These are phyloP conservation scores for Parascedosporium putredinis DNA, from an alignment of 2,329 filamentous ascomycete genomes.

Conservation along the genomic window DNA sequence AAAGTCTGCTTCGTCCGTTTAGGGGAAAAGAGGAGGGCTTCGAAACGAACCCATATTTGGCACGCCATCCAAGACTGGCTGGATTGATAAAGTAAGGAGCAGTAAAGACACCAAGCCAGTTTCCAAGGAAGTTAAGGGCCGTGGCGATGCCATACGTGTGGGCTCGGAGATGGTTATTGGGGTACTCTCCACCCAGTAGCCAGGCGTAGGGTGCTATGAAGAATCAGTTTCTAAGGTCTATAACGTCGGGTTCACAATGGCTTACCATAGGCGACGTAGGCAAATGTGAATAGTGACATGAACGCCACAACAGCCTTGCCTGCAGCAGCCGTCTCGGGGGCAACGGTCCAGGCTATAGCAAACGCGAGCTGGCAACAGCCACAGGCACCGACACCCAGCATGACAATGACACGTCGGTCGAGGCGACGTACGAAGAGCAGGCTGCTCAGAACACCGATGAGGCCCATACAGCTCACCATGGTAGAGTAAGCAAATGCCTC, in stretches of 20 bases:
- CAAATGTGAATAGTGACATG: slow-evolving; percentile 22
- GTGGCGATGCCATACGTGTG: slow-evolving; percentile 27
- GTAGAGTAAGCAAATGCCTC: slow-evolving; percentile 23
- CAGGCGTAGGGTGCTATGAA: slow-evolving; percentile 24
- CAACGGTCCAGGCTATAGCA: slow-evolving; percentile 21
- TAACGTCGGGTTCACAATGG: neutral
- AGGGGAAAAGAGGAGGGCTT: neutral
- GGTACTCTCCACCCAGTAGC: slow-evolving; percentile 28
- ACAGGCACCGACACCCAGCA: slow-evolving; percentile 20
- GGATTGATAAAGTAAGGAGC: slow-evolving; percentile 33
- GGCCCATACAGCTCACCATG: slow-evolving; percentile 23
- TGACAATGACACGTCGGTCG: slow-evolving; percentile 21
- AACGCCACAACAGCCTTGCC: slow-evolving; percentile 21
- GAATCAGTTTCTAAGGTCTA: neutral
- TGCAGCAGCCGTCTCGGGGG: slow-evolving; percentile 15
- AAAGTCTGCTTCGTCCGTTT: neutral
- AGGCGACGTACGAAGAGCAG: slow-evolving; percentile 19
- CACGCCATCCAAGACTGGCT: slow-evolving; percentile 25
- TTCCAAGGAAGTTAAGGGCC: slow-evolving; percentile 27
- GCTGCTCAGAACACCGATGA: slow-evolving; percentile 21
- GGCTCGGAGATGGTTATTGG: slow-evolving; percentile 27
- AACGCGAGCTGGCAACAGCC: slow-evolving; percentile 22
- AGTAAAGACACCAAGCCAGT: slow-evolving; percentile 27
- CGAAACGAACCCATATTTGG: slow-evolving; percentile 18
- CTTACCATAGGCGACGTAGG: slow-evolving; percentile 23